A percentile compares a stretch with the other conserved stretches of the same genome.
These are phyloP conservation scores for Cryptosporidium viatorum DNA, from an alignment of 169 alveolate genomes.

Conservation along the genomic window DNA sequence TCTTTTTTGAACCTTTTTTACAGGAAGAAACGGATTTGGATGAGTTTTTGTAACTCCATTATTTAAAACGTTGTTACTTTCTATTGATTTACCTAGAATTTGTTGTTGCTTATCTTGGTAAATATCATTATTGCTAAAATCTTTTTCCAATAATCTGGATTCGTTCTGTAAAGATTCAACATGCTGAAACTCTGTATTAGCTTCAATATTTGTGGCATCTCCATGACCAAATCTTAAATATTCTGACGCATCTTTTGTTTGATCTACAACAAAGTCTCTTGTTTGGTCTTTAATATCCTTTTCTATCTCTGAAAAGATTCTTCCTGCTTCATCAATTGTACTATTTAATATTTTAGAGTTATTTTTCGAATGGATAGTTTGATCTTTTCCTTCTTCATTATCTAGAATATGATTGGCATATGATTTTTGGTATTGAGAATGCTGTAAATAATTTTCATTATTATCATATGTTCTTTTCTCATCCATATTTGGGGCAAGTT, in stretches of 20 bases:
- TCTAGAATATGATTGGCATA: neutral
- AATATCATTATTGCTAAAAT: neutral
- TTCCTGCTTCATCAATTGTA: conserved; percentile 13
- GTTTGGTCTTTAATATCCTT: neutral
- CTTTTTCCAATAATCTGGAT: neutral
- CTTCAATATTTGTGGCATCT: neutral
- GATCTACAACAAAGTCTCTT: neutral
- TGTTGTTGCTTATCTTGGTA: neutral
- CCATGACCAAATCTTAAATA: neutral
- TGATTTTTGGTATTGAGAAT: neutral
- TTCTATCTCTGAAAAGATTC: conserved; percentile 11
- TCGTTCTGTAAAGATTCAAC: neutral
- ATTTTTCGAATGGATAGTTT: neutral
- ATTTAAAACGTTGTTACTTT: neutral
- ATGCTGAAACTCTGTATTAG: neutral
- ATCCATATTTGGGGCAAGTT: neutral
- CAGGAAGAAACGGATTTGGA: conserved; percentile 55
- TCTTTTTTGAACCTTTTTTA: conserved; percentile 52
- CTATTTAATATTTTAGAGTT: neutral
- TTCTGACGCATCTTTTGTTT: neutral
- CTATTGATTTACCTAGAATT: neutral
- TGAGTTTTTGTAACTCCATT: neutral
- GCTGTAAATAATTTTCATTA: neutral
- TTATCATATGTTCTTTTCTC: neutral
- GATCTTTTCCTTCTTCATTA: neutral